phyloP scores from a whole-genome alignment of 192 early-diverging fungal species.

The Backusella liffmaniae region DNA sequence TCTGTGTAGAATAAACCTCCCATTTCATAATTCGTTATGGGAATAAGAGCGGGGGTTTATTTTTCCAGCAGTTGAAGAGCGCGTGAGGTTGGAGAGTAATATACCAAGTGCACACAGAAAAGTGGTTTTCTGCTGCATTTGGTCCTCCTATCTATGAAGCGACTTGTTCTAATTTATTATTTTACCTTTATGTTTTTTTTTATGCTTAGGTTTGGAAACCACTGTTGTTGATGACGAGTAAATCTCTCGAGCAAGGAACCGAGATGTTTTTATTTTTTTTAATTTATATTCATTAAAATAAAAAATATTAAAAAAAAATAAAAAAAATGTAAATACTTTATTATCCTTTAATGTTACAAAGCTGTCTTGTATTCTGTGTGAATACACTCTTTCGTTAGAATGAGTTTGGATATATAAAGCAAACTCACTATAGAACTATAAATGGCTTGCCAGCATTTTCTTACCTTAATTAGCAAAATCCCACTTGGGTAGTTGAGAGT shows the following conservation, averaged over 20 bases:
- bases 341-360: not conserved
- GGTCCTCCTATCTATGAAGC: conserved; percentile 20
- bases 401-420: no score
- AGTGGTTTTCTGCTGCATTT: not conserved
- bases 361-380: no score
- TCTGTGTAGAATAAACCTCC: not conserved
- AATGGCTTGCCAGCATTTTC: no score
- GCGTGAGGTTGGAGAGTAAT: conserved; percentile 19
- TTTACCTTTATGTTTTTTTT: not conserved
- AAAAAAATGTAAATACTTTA: not conserved
- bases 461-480: no score
- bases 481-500: no score
- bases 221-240: conserved; percentile 39
- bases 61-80: conserved; percentile 12
- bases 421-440: no score
- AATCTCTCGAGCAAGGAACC: conserved; percentile 1
- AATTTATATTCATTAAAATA: not conserved
- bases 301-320: not conserved
- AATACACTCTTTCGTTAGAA: no score
- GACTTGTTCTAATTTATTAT: not conserved
- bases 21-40: not conserved
- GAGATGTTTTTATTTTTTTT: not conserved
- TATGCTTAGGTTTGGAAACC: conserved; percentile 21
- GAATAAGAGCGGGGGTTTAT: not conserved
- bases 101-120: not conserved